These are phyloP conservation scores for Guillardia theta DNA, from an alignment of 78 protist species.

Conservation along the genomic window DNA sequence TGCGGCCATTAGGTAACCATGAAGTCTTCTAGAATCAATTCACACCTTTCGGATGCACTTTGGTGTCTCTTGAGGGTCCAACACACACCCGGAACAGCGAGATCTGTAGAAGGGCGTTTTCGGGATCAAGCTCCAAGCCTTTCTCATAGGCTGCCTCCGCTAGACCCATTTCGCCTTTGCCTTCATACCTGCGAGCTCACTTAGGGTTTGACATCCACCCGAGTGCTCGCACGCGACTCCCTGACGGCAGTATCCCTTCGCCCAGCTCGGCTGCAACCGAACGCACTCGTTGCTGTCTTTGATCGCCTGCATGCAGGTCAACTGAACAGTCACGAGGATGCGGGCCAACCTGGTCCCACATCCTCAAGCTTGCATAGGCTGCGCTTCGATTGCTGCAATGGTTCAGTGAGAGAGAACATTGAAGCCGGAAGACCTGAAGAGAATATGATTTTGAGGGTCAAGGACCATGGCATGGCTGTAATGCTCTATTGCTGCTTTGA, in stretches of 20 bases:
- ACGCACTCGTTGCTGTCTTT: background rate
- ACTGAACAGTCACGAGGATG: background rate
- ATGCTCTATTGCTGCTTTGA: no score
- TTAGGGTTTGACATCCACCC: no score
- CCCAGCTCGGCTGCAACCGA: background rate
- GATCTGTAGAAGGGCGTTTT: conserved; percentile 6
- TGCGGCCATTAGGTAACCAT: no score
- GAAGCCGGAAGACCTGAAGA: no score
- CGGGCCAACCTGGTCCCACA: background rate
- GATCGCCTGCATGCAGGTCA: background rate
- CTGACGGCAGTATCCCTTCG: background rate
- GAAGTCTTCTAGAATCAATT: no score
- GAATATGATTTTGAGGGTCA: no score
- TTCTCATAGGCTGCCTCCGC: background rate
- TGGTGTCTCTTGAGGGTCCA: no score
- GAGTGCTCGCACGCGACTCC: background rate
- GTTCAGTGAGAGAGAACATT: no score
- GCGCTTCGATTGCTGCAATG: background rate
- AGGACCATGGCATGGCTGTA: no score
- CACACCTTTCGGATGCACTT: no score
- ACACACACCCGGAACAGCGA: conserved; percentile 1
- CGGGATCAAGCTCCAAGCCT: background rate
- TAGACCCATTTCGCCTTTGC: background rate
- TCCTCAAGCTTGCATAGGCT: background rate
- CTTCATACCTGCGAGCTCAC: background rate